phyloP scores from a whole-genome alignment of 164 flowering plant genomes.

The Tetracentron sinense region DNA sequence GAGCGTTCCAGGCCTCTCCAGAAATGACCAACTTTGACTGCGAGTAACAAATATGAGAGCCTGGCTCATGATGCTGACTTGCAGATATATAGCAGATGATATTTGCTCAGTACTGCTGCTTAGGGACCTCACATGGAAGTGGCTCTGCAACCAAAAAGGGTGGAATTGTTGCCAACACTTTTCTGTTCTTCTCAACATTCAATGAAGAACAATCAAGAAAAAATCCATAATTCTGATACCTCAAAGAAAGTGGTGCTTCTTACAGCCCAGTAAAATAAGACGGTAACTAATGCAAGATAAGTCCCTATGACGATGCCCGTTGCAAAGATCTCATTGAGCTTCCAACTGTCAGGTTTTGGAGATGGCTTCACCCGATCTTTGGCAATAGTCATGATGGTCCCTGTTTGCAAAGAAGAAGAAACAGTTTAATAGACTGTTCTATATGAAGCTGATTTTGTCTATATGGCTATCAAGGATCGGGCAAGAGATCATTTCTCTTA shows the following conservation, averaged over 20 bases:
- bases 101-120: conserved; percentile 43
- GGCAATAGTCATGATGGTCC: conserved; percentile 89
- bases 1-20: conserved; percentile 73
- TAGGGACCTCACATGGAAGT: conserved; percentile 48
- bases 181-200: not conserved
- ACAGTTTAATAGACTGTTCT: not conserved
- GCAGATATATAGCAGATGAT: conserved; percentile 65
- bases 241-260: conserved; percentile 61
- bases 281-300: conserved; percentile 79
- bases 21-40: conserved; percentile 77
- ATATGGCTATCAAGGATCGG: not conserved
- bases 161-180: not conserved
- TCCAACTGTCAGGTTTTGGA: conserved; percentile 86
- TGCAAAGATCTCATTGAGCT: conserved; percentile 78
- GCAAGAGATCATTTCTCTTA: not conserved
- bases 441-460: not conserved
- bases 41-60: conserved; percentile 75
- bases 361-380: conserved; percentile 85
- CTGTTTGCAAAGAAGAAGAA: conserved; percentile 29
- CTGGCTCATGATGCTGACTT: conserved; percentile 77
- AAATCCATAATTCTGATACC: conserved; percentile 36
- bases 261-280: conserved; percentile 71
- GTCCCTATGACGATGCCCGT: conserved; percentile 84
- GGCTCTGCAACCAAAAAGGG: conserved; percentile 31
- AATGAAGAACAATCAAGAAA: not conserved